Conservation (phyloP, 2,329 filamentous ascomycete species). For the Eutypella sp. region DNA sequence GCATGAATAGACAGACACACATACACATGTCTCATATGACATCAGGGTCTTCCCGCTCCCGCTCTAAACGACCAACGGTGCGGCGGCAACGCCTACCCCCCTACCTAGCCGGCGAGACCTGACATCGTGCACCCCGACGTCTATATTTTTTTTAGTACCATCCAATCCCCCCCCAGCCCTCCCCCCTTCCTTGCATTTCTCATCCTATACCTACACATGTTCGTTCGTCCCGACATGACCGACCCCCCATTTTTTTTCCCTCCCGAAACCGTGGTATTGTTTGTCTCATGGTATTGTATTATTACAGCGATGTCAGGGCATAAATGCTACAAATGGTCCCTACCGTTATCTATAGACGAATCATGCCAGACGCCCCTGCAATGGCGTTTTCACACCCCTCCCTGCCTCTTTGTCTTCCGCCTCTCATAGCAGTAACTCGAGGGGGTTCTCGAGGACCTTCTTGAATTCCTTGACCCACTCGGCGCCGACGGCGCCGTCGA, state of each 20-base stretch:
- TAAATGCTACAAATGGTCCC: conserved; percentile 24
- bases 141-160: too few relatives aligned
- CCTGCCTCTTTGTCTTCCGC: conserved; percentile 1
- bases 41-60: too few relatives aligned
- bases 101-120: too few relatives aligned
- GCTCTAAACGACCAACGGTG: too few relatives aligned
- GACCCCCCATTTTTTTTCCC: background rate
- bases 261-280: background rate
- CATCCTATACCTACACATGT: too few relatives aligned
- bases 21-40: too few relatives aligned
- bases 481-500: conserved; percentile 91
- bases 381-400: conserved; percentile 5
- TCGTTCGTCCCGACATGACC: too few relatives aligned
- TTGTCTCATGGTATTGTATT: conserved; percentile 10
- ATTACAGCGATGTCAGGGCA: conserved; percentile 22
- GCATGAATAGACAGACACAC: too few relatives aligned
- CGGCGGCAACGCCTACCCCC: too few relatives aligned
- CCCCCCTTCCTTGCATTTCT: too few relatives aligned
- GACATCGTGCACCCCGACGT: too few relatives aligned
- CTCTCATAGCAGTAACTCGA: conserved; percentile 81
- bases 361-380: conserved; percentile 22
- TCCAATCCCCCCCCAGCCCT: too few relatives aligned
- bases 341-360: conserved; percentile 25
- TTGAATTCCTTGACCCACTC: conserved; percentile 98
- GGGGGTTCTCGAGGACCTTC: conserved; percentile 94